A percentile compares a stretch with the other conserved stretches of the same genome.
These are phyloP conservation scores for Colletotrichum simmondsii DNA, from an alignment of 2,329 filamentous ascomycete species.

Conservation along the genomic window DNA sequence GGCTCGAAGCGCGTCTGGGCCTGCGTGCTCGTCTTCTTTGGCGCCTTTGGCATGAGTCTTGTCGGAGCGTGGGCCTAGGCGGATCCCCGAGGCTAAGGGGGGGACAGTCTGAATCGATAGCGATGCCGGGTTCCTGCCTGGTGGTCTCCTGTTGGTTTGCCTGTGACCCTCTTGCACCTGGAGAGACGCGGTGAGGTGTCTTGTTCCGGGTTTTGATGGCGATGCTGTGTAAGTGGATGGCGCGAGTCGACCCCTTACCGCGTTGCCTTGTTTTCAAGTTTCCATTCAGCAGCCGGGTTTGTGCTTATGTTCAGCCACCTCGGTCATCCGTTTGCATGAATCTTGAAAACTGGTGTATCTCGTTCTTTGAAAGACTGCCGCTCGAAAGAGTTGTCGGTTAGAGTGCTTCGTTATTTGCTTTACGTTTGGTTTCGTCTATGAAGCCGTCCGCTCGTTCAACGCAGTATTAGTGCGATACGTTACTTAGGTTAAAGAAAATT, in stretches of 20 bases:
- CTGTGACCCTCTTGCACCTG: background rate
- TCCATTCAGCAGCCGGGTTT: background rate
- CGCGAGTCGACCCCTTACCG: background rate
- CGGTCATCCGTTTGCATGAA: background rate
- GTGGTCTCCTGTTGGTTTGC: background rate
- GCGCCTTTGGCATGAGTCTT: conserved; percentile 71
- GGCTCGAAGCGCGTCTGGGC: conserved; percentile 65
- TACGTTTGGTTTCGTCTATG: background rate
- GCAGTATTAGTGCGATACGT: background rate
- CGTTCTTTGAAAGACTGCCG: background rate
- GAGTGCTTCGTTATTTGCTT: background rate
- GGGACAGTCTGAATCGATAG: background rate
- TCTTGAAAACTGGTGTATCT: background rate
- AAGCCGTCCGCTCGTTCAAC: background rate
- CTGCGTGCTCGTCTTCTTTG: conserved; percentile 66
- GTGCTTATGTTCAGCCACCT: background rate
- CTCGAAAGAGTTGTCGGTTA: background rate
- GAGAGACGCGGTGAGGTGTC: conserved; percentile 19
- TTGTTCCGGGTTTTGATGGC: background rate
- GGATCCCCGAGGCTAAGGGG: background rate
- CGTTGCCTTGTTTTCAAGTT: background rate
- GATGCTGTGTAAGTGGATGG: background rate
- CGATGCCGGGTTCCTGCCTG: background rate
- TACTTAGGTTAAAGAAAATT: background rate
- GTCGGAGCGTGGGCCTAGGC: conserved; percentile 71